Base-by-base conservation (phyloP, 2,329 filamentous ascomycete genomes). In the Sclerotinia sclerotiorum region DNA sequence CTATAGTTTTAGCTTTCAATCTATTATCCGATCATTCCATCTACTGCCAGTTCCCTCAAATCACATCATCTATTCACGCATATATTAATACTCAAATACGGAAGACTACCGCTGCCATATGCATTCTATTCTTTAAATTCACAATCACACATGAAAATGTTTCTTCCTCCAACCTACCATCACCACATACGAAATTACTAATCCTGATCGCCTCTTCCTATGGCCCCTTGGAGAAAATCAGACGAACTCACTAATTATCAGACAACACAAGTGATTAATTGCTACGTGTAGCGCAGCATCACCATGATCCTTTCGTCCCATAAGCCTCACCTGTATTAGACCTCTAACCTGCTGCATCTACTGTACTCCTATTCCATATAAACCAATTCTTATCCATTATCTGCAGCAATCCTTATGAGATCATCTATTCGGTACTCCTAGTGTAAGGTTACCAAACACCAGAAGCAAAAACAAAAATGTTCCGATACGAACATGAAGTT, bases 121-220 rank as follows among this genome's bases (percentile, higher is more conserved):
- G 13, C 19, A 61, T 44, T 21, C 27, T 15, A 57, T 8, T 56
- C 32, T 39, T 17, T 24, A 57, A 57, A n/a, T 42, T 57, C 35
- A 35, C 55, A 19, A 42, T 57, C 35, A 57, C 35, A 57, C n/a
- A n/a, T 57, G 17, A 57, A 42, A 42, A 24, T 42, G 32, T 42
- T 57, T 42, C 55, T 42, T 57, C 55, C 35, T 57, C n/a, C 13
- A 42, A 3, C 35, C 24, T 35, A 35, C 6, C 21, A 39, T 13
- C 32, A 39, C 21, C 32, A 13, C 55, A 57, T 57, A 42, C 32
- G 55, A 42, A 57, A 39, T 42, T 15, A n/a, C 21, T n/a, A 24
- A 58, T 44, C 35, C 55, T 24, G 8, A 58, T 58, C 7, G 55
- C 55, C 35, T 58, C 55, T 44, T 58, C 35, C 55, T 44, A 7